Percentiles rank a stretch among this genome's conserved stretches.
Evolutionary conservation across 768 basidiomycete species (phyloP).

Genomic region (Lactifluus pinguis): DNA sequence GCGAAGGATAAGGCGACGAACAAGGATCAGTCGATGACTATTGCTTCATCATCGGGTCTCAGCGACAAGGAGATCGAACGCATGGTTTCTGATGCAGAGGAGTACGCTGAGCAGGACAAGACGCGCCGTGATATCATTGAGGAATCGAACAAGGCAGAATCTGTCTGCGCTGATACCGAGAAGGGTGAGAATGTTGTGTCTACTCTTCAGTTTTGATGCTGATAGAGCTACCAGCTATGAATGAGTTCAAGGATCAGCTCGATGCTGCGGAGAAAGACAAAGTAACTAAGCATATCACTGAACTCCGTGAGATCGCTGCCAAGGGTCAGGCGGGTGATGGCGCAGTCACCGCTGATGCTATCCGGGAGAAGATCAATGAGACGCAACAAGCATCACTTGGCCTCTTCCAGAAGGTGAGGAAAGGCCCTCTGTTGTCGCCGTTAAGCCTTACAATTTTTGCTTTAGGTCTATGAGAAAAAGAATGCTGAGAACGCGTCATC

Average conservation of each 20-base stretch:
- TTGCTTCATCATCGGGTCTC: slow-evolving; percentile 94
- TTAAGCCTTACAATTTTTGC: neutral
- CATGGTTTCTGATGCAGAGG: slow-evolving; percentile 93
- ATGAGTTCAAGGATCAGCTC: slow-evolving; percentile 96
- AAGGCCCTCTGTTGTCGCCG: neutral
- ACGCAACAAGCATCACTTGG: slow-evolving; percentile 92
- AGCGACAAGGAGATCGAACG: slow-evolving; percentile 94
- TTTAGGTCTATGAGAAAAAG: slow-evolving; percentile 76
- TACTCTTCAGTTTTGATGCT: neutral
- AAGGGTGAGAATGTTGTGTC: slow-evolving; percentile 48
- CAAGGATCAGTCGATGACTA: slow-evolving; percentile 95
- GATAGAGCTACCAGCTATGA: slow-evolving; percentile 53
- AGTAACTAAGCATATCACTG: slow-evolving; percentile 75
- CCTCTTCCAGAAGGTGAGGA: slow-evolving; percentile 81
- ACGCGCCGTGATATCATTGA: slow-evolving; percentile 81
- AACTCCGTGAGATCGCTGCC: slow-evolving; percentile 80
- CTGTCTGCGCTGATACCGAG: slow-evolving; percentile 89
- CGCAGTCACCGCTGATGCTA: slow-evolving; percentile 70
- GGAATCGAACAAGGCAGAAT: slow-evolving; percentile 94
- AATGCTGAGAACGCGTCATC: slow-evolving; percentile 52
- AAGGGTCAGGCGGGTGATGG: slow-evolving; percentile 87
- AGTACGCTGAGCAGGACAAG: slow-evolving; percentile 91
- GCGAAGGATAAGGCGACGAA: slow-evolving; percentile 90
- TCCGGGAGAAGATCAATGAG: slow-evolving; percentile 89
- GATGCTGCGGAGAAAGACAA: slow-evolving; percentile 90